Conservation (phyloP, 164 flowering plant genomes). For the Stephania cephalantha region DNA sequence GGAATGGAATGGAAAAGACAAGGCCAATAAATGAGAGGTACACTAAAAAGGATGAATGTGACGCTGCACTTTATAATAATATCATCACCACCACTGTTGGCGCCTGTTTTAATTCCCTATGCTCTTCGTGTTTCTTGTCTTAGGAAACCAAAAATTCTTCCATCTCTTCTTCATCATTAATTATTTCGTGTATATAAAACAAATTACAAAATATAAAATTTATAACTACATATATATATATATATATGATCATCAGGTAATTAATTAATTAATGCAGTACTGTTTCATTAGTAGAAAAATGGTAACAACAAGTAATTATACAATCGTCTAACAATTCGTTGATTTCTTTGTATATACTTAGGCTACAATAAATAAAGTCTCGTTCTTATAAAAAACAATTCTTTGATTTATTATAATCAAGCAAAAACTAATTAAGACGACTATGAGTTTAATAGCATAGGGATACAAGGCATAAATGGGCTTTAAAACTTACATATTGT, state of each 20-base stretch:
- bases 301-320: no score
- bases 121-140: constrained; percentile 18
- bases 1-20: constrained; percentile 32
- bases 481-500: no score
- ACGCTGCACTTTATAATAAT: constrained; percentile 45
- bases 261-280: not conserved
- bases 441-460: no score
- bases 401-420: no score
- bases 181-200: not conserved
- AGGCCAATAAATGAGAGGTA: constrained; percentile 29
- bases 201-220: not conserved
- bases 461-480: no score
- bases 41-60: constrained; percentile 40
- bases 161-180: not conserved
- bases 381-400: no score
- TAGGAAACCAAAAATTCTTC: not conserved
- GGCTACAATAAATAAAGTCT: no score
- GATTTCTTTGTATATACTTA: no score
- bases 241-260: not conserved
- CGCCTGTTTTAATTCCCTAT: constrained; percentile 20
- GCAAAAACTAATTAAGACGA: no score
- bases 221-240: no score
- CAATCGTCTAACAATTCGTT: no score
- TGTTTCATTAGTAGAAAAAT: no score
- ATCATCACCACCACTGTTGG: constrained; percentile 23